Evolutionary conservation across 2,329 filamentous ascomycete genomes (phyloP).

Genomic region (Alternaria rosae): DNA sequence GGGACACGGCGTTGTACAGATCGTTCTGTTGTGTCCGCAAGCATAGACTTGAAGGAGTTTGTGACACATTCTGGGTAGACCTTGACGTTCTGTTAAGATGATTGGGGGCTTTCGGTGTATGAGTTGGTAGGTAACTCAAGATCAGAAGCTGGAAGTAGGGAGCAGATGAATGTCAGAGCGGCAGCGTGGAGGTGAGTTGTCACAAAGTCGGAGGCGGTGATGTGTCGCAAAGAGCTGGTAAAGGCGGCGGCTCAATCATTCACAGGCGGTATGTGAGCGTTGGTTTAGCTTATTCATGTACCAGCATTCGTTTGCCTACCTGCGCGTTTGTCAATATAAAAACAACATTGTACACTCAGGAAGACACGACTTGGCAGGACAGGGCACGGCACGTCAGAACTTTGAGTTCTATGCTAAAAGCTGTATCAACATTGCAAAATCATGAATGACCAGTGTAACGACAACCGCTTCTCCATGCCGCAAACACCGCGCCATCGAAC

Average conservation of each 20-base stretch:
- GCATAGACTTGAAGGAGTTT: constrained; percentile 35
- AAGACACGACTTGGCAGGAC: neutral
- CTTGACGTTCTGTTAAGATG: neutral
- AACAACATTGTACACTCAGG: neutral
- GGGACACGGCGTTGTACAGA: constrained; percentile 39
- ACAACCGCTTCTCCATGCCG: constrained; percentile 18
- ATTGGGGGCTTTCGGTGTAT: neutral
- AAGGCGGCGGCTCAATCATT: neutral
- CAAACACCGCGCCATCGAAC: constrained; percentile 24
- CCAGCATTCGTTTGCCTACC: neutral
- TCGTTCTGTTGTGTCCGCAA: constrained; percentile 33
- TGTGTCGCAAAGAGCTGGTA: neutral
- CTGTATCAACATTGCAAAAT: constrained; percentile 12
- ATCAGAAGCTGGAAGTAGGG: neutral
- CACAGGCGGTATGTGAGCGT: neutral
- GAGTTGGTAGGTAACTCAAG: too few species aligned
- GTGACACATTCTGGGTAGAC: constrained; percentile 29
- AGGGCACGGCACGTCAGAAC: neutral
- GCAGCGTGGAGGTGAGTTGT: neutral
- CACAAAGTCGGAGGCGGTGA: neutral
- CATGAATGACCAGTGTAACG: constrained; percentile 6
- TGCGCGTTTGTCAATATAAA: neutral
- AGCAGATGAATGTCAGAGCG: neutral
- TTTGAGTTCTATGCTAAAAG: constrained; percentile 4
- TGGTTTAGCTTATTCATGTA: neutral